Percentiles rank a stretch among this genome's conserved stretches.
These are phyloP conservation scores for Raphanus sativus DNA, from an alignment of 345 rosid species.

Conservation along the genomic window DNA sequence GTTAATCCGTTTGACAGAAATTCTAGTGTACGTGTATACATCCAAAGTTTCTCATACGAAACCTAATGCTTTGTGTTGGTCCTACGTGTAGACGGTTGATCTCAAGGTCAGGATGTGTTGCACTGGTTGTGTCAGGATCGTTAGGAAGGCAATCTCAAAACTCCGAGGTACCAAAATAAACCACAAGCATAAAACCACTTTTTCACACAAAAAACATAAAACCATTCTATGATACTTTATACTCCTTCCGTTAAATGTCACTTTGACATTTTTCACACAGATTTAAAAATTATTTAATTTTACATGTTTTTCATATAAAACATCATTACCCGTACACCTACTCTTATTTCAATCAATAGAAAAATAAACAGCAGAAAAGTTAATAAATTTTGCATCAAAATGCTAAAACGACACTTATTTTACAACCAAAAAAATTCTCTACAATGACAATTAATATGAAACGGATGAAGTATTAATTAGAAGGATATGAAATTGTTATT, in stretches of 20 bases:
- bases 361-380: too few relatives aligned
- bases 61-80: slow-evolving; percentile 9
- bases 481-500: not conserved
- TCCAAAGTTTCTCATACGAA: slow-evolving; percentile 15
- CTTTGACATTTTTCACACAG: too few relatives aligned
- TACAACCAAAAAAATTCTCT: too few relatives aligned
- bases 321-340: too few relatives aligned
- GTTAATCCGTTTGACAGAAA: not conserved
- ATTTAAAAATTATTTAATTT: too few relatives aligned
- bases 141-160: slow-evolving; percentile 76
- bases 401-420: too few relatives aligned
- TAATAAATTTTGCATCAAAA: too few relatives aligned
- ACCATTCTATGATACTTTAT: not conserved
- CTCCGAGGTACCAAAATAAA: slow-evolving; percentile 60
- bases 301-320: too few relatives aligned
- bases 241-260: too few relatives aligned
- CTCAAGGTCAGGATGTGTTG: slow-evolving; percentile 98
- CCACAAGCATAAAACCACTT: not conserved
- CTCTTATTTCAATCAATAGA: too few relatives aligned
- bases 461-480: not conserved
- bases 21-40: not conserved
- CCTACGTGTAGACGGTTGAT: slow-evolving; percentile 65
- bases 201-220: not conserved
- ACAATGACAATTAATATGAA: too few relatives aligned
- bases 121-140: slow-evolving; percentile 88